Conservation (phyloP, 2,329 filamentous ascomycete species). For the Niveomyces coronatus region DNA sequence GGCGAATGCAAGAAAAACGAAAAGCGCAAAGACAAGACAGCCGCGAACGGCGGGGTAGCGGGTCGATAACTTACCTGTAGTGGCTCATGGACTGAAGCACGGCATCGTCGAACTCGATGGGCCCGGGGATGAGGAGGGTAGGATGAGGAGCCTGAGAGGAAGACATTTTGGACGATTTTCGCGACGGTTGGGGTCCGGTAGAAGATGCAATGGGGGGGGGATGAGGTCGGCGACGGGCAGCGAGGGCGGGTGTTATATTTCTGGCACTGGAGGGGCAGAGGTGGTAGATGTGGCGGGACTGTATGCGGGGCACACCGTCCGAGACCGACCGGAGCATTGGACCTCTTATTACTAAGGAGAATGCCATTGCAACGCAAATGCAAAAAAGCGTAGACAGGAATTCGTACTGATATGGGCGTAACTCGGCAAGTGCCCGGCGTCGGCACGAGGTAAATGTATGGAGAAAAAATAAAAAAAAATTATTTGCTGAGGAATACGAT, state of each 20-base stretch:
- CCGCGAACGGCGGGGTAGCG: not conserved
- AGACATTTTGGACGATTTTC: slow-evolving; percentile 40
- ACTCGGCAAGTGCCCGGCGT: too few species aligned
- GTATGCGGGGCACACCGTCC: slow-evolving; percentile 9
- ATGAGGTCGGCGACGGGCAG: slow-evolving; percentile 11
- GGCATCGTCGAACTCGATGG: slow-evolving; percentile 97
- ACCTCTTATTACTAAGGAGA: slow-evolving; percentile 7
- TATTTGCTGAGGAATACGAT: too few species aligned
- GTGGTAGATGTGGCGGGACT: slow-evolving; percentile 2
- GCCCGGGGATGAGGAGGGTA: slow-evolving; percentile 88
- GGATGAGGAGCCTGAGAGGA: slow-evolving; percentile 51
- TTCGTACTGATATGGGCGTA: too few species aligned
- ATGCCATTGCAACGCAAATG: too few species aligned
- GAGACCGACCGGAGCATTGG: slow-evolving; percentile 7
- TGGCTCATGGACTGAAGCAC: slow-evolving; percentile 93
- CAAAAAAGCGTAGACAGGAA: too few species aligned
- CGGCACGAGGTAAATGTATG: too few species aligned
- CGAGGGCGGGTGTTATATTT: slow-evolving; percentile 9
- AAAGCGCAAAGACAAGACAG: too few species aligned
- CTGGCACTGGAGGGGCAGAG: slow-evolving; percentile 9
- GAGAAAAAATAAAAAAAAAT: too few species aligned
- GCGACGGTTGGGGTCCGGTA: slow-evolving; percentile 13
- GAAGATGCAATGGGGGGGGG: slow-evolving; percentile 11
- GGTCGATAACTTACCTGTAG: slow-evolving; percentile 55
- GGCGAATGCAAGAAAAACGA: too few species aligned